These are phyloP conservation scores for Ceratobasidium sp. DNA, from an alignment of 1,284 basidiomycete genomes.

Conservation along the genomic window DNA sequence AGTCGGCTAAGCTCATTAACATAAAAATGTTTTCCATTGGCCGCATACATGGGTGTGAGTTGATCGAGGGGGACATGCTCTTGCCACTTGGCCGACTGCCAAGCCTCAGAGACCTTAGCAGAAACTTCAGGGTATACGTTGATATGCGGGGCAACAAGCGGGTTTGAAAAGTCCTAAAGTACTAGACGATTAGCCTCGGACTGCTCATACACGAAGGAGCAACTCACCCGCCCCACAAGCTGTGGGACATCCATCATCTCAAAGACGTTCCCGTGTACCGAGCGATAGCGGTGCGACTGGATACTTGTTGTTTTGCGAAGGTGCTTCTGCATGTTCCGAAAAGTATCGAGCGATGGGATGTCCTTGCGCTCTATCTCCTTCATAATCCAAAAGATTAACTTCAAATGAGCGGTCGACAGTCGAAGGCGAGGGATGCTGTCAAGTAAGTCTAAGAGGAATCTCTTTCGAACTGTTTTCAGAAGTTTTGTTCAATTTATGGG, in stretches of 20 bases:
- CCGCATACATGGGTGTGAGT: conserved; percentile 53
- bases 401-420: conserved; percentile 55
- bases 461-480: conserved; percentile 37
- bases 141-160: too few relatives aligned
- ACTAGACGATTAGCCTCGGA: not conserved
- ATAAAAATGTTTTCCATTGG: conserved; percentile 45
- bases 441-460: conserved; percentile 51
- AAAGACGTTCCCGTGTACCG: conserved; percentile 55
- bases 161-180: too few relatives aligned
- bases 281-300: conserved; percentile 52
- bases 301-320: conserved; percentile 51
- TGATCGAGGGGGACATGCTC: conserved; percentile 45
- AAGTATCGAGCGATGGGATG: conserved; percentile 55
- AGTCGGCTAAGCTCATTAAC: conserved; percentile 48
- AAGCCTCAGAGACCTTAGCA: conserved; percentile 56
- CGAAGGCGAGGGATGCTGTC: conserved; percentile 51
- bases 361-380: conserved; percentile 52
- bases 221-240: conserved; percentile 49
- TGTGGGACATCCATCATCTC: conserved; percentile 51
- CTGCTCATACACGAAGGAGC: not conserved
- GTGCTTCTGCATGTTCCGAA: conserved; percentile 54
- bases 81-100: conserved; percentile 52
- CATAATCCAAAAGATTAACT: conserved; percentile 56
- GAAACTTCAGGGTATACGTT: not conserved
- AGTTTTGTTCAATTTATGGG: not conserved